Conservation (phyloP, 2,329 filamentous ascomycete species). For the Botryosphaeria agaves region DNA sequence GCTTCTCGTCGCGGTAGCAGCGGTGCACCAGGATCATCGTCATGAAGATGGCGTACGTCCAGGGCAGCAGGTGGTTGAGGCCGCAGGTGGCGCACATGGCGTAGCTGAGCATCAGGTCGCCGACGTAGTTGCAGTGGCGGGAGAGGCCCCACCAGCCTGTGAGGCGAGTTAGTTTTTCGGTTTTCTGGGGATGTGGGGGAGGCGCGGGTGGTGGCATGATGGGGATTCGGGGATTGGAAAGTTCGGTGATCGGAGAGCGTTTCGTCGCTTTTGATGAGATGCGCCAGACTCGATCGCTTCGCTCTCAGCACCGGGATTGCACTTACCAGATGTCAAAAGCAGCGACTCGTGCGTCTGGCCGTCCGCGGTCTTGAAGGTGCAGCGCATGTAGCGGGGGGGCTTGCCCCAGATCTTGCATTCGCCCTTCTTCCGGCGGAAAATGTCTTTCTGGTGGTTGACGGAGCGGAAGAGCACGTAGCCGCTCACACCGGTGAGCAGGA, state of each 20-base stretch:
- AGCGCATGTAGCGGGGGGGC: conserved; percentile 20
- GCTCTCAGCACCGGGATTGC: no score
- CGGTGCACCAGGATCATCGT: conserved; percentile 25
- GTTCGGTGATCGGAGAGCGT: no score
- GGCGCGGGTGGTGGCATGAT: not conserved
- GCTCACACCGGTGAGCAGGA: conserved; percentile 15
- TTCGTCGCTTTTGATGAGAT: no score
- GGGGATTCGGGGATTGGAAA: not conserved
- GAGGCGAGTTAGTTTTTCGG: not conserved
- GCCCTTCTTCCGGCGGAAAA: conserved; percentile 21
- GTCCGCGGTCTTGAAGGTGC: conserved; percentile 24
- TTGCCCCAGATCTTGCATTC: conserved; percentile 26
- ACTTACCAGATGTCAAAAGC: conserved; percentile 17
- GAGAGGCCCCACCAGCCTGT: conserved; percentile 23
- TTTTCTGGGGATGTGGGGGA: no score
- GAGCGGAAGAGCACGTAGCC: conserved; percentile 28
- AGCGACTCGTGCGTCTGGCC: conserved; percentile 22
- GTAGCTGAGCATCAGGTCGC: conserved; percentile 22
- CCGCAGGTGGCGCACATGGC: conserved; percentile 26
- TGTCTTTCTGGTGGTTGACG: conserved; percentile 29
- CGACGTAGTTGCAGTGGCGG: conserved; percentile 24
- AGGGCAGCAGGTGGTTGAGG: conserved; percentile 20
- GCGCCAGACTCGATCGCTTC: no score
- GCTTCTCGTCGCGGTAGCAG: conserved; percentile 27
- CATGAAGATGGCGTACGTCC: conserved; percentile 30